Conservation (phyloP, 441 rosid species). For the Euphorbia schlechtendalii region DNA sequence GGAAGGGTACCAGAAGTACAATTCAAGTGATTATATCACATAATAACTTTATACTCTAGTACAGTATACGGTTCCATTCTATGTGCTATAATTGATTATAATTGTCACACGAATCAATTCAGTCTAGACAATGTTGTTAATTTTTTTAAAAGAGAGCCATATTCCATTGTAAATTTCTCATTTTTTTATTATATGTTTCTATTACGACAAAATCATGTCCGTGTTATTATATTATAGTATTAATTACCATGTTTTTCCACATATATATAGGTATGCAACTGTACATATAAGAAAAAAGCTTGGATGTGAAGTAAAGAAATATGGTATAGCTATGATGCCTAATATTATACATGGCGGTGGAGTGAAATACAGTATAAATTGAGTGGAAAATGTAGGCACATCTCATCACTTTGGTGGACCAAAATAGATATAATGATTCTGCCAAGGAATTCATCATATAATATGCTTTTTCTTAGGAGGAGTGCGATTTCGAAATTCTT, state of each 20-base stretch:
- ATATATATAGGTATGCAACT: neutral
- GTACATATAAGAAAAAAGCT: neutral
- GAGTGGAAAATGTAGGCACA: slow-evolving; percentile 14
- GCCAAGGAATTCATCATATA: slow-evolving; percentile 23
- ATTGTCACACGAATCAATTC: too few relatives aligned
- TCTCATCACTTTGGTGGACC: neutral
- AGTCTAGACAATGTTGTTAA: too few relatives aligned
- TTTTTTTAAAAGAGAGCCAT: too few relatives aligned
- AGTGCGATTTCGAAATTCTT: slow-evolving; percentile 3
- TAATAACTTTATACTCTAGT: too few relatives aligned
- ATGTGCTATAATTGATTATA: too few relatives aligned
- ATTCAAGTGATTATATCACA: too few relatives aligned
- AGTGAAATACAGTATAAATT: slow-evolving; percentile 1
- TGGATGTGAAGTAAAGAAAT: neutral
- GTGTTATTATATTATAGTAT: neutral
- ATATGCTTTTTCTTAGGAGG: slow-evolving; percentile 16
- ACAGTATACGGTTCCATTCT: too few relatives aligned
- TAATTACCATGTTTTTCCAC: too few relatives aligned
- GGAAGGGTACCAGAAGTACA: too few relatives aligned
- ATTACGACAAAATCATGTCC: too few relatives aligned
- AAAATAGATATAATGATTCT: slow-evolving; percentile 16
- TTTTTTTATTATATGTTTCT: neutral
- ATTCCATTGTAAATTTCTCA: neutral
- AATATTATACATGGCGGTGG: slow-evolving; percentile 6
- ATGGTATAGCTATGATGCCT: neutral